These are phyloP conservation scores for Nannochloropsis oceanica DNA, from an alignment of 108 stramenopile genomes.

Conservation along the genomic window DNA sequence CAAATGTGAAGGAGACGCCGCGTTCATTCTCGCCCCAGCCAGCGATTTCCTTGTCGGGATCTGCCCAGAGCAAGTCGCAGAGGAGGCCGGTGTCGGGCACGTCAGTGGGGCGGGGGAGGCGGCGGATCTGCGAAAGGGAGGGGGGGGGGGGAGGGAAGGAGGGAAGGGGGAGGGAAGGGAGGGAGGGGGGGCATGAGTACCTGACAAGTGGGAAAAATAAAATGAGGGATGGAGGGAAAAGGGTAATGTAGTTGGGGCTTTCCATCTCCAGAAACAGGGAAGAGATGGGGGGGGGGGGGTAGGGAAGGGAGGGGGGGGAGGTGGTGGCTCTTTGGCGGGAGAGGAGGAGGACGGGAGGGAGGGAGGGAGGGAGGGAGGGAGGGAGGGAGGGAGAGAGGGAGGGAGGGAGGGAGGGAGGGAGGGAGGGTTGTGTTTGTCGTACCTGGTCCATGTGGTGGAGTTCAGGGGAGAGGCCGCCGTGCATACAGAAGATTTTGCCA, in stretches of 20 bases:
- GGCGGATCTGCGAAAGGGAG: conserved; percentile 47
- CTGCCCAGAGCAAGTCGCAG: conserved; percentile 88
- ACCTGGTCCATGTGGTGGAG: conserved; percentile 40
- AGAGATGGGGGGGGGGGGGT: too few species aligned
- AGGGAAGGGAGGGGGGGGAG: too few species aligned
- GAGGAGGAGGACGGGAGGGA: not conserved
- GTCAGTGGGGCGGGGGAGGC: conserved; percentile 64
- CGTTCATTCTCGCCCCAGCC: conserved; percentile 42
- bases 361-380: not conserved
- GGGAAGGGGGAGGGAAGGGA: too few species aligned
- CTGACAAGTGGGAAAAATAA: too few species aligned
- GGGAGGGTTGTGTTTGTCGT: too few species aligned
- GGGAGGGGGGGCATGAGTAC: too few species aligned
- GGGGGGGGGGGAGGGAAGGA: not conserved
- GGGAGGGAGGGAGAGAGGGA: not conserved
- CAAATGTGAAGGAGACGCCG: conserved; percentile 38
- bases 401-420: not conserved
- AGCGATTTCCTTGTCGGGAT: conserved; percentile 58
- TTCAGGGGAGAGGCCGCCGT: conserved; percentile 54
- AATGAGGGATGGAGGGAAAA: too few species aligned
- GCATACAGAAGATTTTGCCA: conserved; percentile 47
- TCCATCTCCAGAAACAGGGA: too few species aligned
- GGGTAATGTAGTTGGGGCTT: too few species aligned
- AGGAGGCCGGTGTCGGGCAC: conserved; percentile 79
- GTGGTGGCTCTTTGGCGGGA: too few species aligned